Conservation (phyloP, 352 stramenopile genomes). For the Pythium pectinolyticum region DNA sequence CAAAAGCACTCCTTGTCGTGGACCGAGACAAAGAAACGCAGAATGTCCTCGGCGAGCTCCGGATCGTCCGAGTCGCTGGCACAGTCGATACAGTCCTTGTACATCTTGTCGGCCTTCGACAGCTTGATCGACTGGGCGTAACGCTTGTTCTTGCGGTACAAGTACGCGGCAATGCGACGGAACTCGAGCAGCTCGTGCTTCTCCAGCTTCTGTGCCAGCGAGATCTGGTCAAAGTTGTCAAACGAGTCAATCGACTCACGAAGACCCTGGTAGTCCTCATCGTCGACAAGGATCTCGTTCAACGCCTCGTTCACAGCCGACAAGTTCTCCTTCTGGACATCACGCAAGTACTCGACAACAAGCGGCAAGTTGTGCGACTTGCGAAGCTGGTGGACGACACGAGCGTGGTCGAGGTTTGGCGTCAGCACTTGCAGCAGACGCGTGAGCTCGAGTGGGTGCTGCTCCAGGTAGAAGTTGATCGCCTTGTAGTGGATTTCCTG, state of each 20-base stretch:
- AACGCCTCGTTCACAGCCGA: slow-evolving; percentile 99
- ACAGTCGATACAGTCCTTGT: slow-evolving; percentile 99
- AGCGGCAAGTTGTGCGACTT: slow-evolving; percentile 97
- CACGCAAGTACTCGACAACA: slow-evolving; percentile 97
- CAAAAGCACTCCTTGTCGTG: slow-evolving; percentile 99
- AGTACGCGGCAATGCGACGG: slow-evolving; percentile 98
- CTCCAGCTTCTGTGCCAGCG: slow-evolving; percentile 97
- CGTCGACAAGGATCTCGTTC: slow-evolving; percentile 96
- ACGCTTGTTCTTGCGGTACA: slow-evolving; percentile 99
- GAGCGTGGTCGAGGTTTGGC: slow-evolving; percentile 97
- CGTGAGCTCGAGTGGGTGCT: slow-evolving; percentile 97
- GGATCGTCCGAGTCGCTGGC: slow-evolving; percentile 94
- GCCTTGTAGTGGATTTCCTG: slow-evolving; percentile 99
- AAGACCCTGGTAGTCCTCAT: slow-evolving; percentile 98
- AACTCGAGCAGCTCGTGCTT: slow-evolving; percentile 99
- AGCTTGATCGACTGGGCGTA: slow-evolving; percentile 97
- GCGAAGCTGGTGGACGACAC: slow-evolving; percentile 98
- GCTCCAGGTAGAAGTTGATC: slow-evolving; percentile 98
- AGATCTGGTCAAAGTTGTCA: slow-evolving; percentile 99
- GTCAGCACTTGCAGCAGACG: slow-evolving; percentile 98
- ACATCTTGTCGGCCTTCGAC: slow-evolving; percentile 99
- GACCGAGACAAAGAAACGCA: slow-evolving; percentile 99
- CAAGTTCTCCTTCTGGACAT: slow-evolving; percentile 98
- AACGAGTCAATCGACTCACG: slow-evolving; percentile 98
- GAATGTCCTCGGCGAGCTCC: slow-evolving; percentile 96